Evolutionary conservation across 2,329 filamentous ascomycete genomes (phyloP).

Genomic region (Colletotrichum phormii): DNA sequence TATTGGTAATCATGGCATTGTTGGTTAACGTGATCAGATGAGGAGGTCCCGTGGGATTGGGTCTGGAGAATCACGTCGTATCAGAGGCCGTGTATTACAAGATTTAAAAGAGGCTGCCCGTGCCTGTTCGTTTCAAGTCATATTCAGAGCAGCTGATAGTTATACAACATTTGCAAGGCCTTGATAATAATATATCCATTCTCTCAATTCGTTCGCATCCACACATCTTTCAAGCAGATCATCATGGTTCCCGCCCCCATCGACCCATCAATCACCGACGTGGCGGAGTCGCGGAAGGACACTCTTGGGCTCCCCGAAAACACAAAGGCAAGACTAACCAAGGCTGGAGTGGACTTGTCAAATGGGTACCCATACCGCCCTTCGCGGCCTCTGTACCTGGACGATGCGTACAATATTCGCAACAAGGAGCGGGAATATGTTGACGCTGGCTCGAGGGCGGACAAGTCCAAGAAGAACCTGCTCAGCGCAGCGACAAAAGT

Average conservation of each 20-base stretch:
- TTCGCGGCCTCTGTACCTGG: constrained; percentile 73
- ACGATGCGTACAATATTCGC: constrained; percentile 76
- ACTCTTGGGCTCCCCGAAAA: constrained; percentile 70
- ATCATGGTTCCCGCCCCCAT: constrained; percentile 69
- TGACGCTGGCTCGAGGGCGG: constrained; percentile 73
- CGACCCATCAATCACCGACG: constrained; percentile 71
- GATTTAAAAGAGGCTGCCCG: not conserved
- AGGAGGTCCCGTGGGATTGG: not conserved
- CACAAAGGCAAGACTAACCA: constrained; percentile 69
- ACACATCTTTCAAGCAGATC: not conserved
- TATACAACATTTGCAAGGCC: not conserved
- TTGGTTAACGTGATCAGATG: not conserved
- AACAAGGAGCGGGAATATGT: constrained; percentile 64
- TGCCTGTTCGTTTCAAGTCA: accelerated
- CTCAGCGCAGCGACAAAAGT: constrained; percentile 72
- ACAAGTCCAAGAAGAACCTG: constrained; percentile 72
- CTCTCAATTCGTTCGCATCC: not conserved
- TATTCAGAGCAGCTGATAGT: accelerated
- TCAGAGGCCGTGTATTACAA: not conserved
- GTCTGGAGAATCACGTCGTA: not conserved
- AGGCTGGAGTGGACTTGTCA: constrained; percentile 76
- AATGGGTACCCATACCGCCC: constrained; percentile 79
- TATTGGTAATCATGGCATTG: constrained; percentile 27
- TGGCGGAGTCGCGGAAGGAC: constrained; percentile 72
- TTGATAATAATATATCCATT: not conserved